Evolutionary conservation across 306 rosid genomes (phyloP).

Genomic region (Ceratonia siliqua): DNA sequence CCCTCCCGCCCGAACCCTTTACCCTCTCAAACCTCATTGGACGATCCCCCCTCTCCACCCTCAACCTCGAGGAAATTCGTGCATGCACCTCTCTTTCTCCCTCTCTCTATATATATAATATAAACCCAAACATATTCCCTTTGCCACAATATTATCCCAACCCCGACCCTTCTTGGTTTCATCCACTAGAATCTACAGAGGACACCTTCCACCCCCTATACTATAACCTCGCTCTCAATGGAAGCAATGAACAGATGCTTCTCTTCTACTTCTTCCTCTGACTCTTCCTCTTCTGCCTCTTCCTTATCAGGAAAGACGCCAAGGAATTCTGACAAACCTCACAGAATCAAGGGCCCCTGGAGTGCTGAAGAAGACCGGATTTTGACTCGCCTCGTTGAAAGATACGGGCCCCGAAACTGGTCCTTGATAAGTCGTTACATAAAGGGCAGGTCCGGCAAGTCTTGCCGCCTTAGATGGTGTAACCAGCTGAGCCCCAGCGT

Average conservation of each 20-base stretch:
- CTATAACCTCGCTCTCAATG: conserved; percentile 19
- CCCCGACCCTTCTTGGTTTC: no score
- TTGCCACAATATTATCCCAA: neutral
- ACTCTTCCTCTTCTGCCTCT: conserved; percentile 69
- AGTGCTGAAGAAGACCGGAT: conserved; percentile 91
- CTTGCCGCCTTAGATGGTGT: conserved; percentile 94
- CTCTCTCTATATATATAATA: neutral
- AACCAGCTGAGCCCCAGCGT: conserved; percentile 92
- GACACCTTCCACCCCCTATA: no score
- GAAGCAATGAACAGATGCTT: conserved; percentile 54
- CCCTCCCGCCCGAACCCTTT: neutral
- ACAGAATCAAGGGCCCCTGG: conserved; percentile 93
- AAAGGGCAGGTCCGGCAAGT: conserved; percentile 88
- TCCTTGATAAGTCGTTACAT: conserved; percentile 82
- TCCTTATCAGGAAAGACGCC: conserved; percentile 31
- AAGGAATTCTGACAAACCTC: conserved; percentile 17
- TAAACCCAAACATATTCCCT: neutral
- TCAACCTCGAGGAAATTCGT: no score
- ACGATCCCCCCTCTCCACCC: neutral
- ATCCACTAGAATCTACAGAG: no score
- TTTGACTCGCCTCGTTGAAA: conserved; percentile 74
- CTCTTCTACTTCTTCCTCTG: conserved; percentile 62
- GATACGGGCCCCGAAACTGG: conserved; percentile 88
- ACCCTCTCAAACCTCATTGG: neutral
- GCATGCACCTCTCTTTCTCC: conserved; percentile 36